phyloP scores from a whole-genome alignment of 257 asterid species.

The Oldenlandia corymbosa region DNA sequence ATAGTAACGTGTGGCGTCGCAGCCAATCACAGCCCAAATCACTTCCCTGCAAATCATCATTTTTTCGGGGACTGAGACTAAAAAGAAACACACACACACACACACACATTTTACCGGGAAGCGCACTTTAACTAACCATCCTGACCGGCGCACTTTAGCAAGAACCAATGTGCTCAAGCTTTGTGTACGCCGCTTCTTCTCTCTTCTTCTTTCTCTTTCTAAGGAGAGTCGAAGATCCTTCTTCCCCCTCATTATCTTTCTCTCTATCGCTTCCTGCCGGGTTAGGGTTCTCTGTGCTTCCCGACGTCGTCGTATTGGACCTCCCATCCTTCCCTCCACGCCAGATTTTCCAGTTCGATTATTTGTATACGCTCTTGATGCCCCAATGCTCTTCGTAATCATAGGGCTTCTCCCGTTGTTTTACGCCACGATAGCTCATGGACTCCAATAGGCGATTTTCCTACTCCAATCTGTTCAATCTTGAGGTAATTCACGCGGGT shows the following conservation, averaged over 20 bases:
- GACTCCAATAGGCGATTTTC: conserved; percentile 62
- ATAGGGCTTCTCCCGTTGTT: conserved; percentile 21
- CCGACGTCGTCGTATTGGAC: neutral
- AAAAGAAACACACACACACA: neutral
- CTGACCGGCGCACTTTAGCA: conserved; percentile 49
- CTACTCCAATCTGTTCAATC: conserved; percentile 84
- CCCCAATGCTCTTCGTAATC: conserved; percentile 58
- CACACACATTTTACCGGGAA: neutral
- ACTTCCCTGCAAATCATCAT: conserved; percentile 1
- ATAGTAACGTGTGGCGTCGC: neutral
- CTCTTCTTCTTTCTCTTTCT: conserved; percentile 36
- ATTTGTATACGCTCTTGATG: conserved; percentile 2
- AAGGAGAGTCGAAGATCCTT: too few relatives aligned
- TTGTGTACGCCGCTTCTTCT: neutral
- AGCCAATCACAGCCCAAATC: conserved; percentile 5
- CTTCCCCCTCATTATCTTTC: conserved; percentile 13
- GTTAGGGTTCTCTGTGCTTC: conserved; percentile 48
- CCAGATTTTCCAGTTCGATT: conserved; percentile 13
- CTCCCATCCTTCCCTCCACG: conserved; percentile 12
- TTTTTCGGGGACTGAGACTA: too few relatives aligned
- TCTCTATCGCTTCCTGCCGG: conserved; percentile 39
- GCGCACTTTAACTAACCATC: conserved; percentile 34
- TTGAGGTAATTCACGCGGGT: conserved; percentile 54
- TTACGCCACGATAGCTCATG: conserved; percentile 45
- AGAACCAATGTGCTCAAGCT: conserved; percentile 41